Conservation (phyloP, 2,329 filamentous ascomycete species). For the Diaporthe ilicicola region DNA sequence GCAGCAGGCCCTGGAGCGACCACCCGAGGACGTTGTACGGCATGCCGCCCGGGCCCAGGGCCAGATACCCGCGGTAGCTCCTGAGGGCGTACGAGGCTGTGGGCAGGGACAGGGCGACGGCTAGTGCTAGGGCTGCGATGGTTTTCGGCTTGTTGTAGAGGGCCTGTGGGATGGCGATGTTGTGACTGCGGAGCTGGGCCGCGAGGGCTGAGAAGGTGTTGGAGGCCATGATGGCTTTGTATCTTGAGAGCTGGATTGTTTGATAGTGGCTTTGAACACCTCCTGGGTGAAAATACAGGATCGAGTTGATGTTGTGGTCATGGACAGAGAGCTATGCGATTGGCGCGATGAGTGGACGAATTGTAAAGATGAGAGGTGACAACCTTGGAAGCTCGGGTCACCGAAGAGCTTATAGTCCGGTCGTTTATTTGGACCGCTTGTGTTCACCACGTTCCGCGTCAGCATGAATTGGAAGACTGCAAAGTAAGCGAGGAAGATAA, state of each 20-base stretch:
- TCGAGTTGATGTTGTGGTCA: neutral
- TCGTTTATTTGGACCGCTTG: no score
- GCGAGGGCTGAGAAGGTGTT: neutral
- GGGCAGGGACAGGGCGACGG: conserved; percentile 24
- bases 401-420: no score
- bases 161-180: neutral
- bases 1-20: conserved; percentile 46
- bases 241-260: neutral
- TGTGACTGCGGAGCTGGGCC: conserved; percentile 20
- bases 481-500: no score
- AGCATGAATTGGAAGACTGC: no score
- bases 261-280: no score
- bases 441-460: no score
- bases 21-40: conserved; percentile 53
- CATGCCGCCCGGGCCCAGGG: conserved; percentile 53
- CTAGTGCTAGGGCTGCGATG: conserved; percentile 20
- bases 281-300: no score
- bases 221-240: conserved; percentile 2
- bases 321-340: no score
- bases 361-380: no score
- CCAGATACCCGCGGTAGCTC: conserved; percentile 50
- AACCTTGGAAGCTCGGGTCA: no score
- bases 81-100: conserved; percentile 37
- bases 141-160: conserved; percentile 21
- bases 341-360: no score